phyloP scores from a whole-genome alignment of 129 eudicot genomes.

The Daucus carota region DH1_v3.0 NC_030383.2:43373501-43374000 shows the following conservation, averaged over 20 bases:
- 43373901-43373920: neutral
- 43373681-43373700: neutral
- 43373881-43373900: neutral
- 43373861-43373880: neutral
- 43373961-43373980: neutral
- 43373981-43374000: neutral
- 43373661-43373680: neutral
- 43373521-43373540: neutral
- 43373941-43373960: neutral
- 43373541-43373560: neutral
- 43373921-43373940: neutral
- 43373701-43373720: neutral
- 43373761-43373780: neutral
- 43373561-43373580: neutral
- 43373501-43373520: neutral
- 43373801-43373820: neutral
- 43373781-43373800: neutral
- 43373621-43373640: neutral
- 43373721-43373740: neutral
- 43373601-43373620: neutral
- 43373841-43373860: neutral
- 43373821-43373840: neutral
- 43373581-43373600: neutral
- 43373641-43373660: neutral
- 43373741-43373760: neutral